Evolutionary conservation across 352 stramenopile species (phyloP), one percentile per base, ranked within the genome.

Genomic region (Aphanomyces stellatus): DNA sequence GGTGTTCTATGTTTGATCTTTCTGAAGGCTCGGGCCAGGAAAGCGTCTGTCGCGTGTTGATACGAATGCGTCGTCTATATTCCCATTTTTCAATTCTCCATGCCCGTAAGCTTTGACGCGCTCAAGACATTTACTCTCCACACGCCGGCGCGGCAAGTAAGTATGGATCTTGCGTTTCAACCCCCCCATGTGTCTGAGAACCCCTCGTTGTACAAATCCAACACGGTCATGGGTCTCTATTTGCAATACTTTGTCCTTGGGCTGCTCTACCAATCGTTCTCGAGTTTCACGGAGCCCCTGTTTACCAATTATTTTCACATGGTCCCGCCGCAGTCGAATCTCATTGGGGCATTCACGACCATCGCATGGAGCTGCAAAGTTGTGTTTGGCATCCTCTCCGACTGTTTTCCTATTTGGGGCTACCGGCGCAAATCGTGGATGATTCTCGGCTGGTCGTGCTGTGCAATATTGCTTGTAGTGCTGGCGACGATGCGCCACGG

Each of bases 391-490:
- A 33, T 68, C 11, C 51, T 68, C 25, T 49, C 24, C 35, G 61
- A 68, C 33, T 59, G 33, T 28, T 27, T 64, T 2, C 43, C 61
- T 25, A 68, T 68, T 31, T 41, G 15, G 7, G 61, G 61, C 22
- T 62, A 62, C 27, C 61, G 61, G 19, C 43, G 61, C 35, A 68
- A 69, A 22, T 51, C 62, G 10, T 69, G 53, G 49, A 65, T 69
- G 31, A 6, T 69, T 30, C 30, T 69, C 37, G 62, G 62, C 27
- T 69, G 62, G 62, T 19, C 35, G 15, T 31, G 11, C 5, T 30
- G 22, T 17, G 7, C 11, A 6, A 27, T 56, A 19, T 55, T 17
- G 15, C 28, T 66, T 10, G 8, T 53, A 13, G 46, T 53, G 19
- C 25, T 53, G 46, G 17, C 17, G 8, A 28, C 11, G 8, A 22